Conservation (phyloP, 1,284 basidiomycete genomes). For the Neolentinus lepideus region DNA sequence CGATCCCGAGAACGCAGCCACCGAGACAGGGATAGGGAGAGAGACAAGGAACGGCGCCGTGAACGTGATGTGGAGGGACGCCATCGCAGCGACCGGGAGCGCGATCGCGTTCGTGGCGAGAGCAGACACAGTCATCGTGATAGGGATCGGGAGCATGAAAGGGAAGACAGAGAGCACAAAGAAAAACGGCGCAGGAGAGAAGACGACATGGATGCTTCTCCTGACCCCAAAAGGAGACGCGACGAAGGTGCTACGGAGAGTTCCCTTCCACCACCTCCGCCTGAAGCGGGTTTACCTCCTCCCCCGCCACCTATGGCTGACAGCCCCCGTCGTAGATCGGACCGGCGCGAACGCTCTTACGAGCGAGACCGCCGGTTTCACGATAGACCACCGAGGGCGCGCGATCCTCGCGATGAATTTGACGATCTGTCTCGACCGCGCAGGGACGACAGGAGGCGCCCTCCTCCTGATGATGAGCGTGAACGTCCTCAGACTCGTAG, state of each 20-base stretch:
- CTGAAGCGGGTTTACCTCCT: conserved; percentile 28
- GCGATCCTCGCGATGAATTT: conserved; percentile 52
- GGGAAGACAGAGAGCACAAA: conserved; percentile 42
- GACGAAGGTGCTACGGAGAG: conserved; percentile 36
- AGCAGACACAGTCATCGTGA: conserved; percentile 39
- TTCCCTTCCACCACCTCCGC: conserved; percentile 27
- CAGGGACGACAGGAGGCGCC: conserved; percentile 21
- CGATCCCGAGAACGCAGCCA: conserved; percentile 32
- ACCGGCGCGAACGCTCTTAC: conserved; percentile 44
- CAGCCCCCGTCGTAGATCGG: conserved; percentile 46
- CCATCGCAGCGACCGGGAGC: conserved; percentile 20
- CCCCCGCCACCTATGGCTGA: conserved; percentile 37
- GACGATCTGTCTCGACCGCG: conserved; percentile 41
- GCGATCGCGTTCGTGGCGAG: conserved; percentile 33
- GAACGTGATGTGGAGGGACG: conserved; percentile 23
- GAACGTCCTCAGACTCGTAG: neutral
- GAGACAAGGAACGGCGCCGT: conserved; percentile 26
- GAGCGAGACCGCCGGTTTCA: conserved; percentile 43
- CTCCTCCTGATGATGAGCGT: conserved; percentile 12
- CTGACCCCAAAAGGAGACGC: conserved; percentile 48
- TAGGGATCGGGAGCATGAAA: conserved; percentile 32
- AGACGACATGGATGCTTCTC: conserved; percentile 43
- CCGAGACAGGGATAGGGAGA: conserved; percentile 34
- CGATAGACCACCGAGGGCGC: conserved; percentile 34
- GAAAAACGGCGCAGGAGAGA: conserved; percentile 54